Evolutionary conservation across 1,284 basidiomycete species (phyloP).

Genomic region (Austroboletus rostrupii): DNA sequence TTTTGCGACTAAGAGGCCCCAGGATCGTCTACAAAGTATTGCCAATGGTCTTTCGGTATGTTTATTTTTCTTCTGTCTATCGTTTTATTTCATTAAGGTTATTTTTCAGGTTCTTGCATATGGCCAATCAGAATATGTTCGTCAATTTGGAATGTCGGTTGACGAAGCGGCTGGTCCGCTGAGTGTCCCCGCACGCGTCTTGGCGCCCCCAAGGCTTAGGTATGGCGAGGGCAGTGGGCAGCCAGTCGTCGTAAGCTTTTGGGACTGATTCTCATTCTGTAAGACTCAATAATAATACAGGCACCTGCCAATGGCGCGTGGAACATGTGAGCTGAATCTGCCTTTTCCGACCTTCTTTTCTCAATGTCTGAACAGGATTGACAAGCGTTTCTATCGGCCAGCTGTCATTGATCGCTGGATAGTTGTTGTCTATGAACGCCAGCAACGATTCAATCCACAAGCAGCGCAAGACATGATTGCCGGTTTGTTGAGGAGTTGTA

Average conservation of each 20-base stretch:
- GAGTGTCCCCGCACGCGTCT: constrained; percentile 53
- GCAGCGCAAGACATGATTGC: constrained; percentile 47
- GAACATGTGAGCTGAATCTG: constrained; percentile 52
- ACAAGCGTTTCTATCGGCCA: constrained; percentile 59
- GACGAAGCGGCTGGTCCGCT: constrained; percentile 45
- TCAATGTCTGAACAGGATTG: constrained; percentile 42
- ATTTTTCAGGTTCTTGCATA: constrained; percentile 55
- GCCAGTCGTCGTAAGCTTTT: constrained; percentile 46
- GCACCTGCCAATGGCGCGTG: constrained; percentile 59
- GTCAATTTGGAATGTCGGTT: constrained; percentile 63
- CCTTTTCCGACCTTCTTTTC: not conserved
- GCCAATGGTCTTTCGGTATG: constrained; percentile 49
- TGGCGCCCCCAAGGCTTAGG: constrained; percentile 56
- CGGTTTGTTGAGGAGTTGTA: constrained; percentile 45
- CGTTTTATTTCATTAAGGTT: not conserved
- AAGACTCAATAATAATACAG: constrained; percentile 30
- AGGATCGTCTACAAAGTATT: constrained; percentile 59
- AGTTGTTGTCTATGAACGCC: constrained; percentile 60
- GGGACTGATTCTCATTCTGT: not conserved
- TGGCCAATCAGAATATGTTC: constrained; percentile 69
- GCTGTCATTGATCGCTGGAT: constrained; percentile 52
- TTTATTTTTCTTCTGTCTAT: not conserved
- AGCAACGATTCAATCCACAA: constrained; percentile 45
- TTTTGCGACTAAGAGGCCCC: constrained; percentile 67
- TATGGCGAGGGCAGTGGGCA: constrained; percentile 54